Percentiles rank a stretch among this genome's conserved stretches.
These are phyloP conservation scores for Sporisorium exsertum DNA, from an alignment of 1,284 basidiomycete genomes.

Conservation along the genomic window DNA sequence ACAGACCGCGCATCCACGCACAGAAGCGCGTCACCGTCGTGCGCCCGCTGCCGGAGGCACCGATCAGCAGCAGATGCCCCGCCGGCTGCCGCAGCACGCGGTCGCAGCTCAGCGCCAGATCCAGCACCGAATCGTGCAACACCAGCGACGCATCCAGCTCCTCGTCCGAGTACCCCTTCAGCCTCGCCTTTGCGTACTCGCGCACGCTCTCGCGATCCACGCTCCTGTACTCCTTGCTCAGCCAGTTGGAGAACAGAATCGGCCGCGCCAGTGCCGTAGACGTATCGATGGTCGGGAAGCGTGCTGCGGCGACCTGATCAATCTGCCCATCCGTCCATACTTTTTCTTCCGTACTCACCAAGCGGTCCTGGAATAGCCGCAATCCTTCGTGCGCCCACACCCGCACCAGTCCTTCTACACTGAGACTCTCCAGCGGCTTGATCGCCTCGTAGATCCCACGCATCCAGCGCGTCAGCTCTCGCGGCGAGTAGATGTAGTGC, in stretches of 20 bases:
- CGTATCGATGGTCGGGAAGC: constrained; percentile 91
- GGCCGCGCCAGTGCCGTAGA: constrained; percentile 82
- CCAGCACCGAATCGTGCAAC: constrained; percentile 96
- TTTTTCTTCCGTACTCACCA: constrained; percentile 74
- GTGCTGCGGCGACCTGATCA: constrained; percentile 82
- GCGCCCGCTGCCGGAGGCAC: constrained; percentile 98
- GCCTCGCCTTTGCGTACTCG: constrained; percentile 94
- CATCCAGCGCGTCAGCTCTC: constrained; percentile 98
- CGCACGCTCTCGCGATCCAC: constrained; percentile 92
- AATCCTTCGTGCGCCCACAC: constrained; percentile 99
- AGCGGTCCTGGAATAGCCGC: constrained; percentile 95
- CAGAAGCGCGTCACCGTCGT: constrained; percentile 98
- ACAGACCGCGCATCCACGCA: constrained; percentile 99
- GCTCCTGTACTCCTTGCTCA: constrained; percentile 94
- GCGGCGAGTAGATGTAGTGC: constrained; percentile 98
- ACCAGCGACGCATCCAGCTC: constrained; percentile 98
- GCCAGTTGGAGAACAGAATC: constrained; percentile 99
- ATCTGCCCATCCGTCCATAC: constrained; percentile 93
- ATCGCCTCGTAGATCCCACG: constrained; percentile 98
- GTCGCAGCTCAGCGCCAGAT: constrained; percentile 96
- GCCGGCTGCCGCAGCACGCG: constrained; percentile 99
- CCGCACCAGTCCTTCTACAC: constrained; percentile 92
- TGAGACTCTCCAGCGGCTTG: constrained; percentile 87
- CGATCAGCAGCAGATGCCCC: constrained; percentile 94
- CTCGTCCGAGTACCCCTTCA: constrained; percentile 75